Base-by-base conservation (phyloP, 1,139 yeast species). In the Meyerozyma elateridarum region DNA sequence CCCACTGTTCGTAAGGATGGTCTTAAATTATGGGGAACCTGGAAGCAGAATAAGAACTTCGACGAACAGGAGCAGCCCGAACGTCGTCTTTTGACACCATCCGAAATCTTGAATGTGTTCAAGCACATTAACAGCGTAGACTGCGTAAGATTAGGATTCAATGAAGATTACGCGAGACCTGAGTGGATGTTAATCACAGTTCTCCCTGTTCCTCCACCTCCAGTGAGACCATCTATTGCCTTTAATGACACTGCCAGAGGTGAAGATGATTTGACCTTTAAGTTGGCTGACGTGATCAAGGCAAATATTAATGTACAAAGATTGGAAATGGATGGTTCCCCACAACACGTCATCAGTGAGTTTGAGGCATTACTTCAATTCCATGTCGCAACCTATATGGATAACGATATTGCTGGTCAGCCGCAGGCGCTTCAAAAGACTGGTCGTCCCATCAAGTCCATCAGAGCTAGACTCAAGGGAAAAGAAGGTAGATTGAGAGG, bases 331-430 rank as follows among this genome's bases (percentile, higher is more conserved):
- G 97, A 93, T 57, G 98, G 98, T 45, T 94, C 97, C 3, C 98
- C 99, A 8, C 96, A 93, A 49, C 98, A 93, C 58, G 97, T 93
- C 32, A 83, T 91, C 46, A 85, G 87, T 56, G 99, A 93, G 61
- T 91, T 93, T 52, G 98, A 93, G 57, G 85, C 95, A 27, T 74
- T 93, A 48, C 70, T 93, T 39, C 99, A 93, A 55, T 93, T 88
- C 60, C 98, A 91, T 52, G 97, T 93, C 31, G 98, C 99, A n/a
- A 91, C 99, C 1, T 91, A 91, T 58, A 91, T 91, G 99, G 98
- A 91, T 64, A 91, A 91, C 56, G 98, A 91, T 65, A 91, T 91
- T 62, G 98, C 98, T n/a, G 98, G 99, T 41, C 98, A 91, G 63
- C 99, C 98, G 0, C 98, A 91, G 60, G 98, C 99, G 25, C 74